Evolutionary conservation across 441 rosid genomes (phyloP).

Genomic region (Aquilaria agallochum): DNA sequence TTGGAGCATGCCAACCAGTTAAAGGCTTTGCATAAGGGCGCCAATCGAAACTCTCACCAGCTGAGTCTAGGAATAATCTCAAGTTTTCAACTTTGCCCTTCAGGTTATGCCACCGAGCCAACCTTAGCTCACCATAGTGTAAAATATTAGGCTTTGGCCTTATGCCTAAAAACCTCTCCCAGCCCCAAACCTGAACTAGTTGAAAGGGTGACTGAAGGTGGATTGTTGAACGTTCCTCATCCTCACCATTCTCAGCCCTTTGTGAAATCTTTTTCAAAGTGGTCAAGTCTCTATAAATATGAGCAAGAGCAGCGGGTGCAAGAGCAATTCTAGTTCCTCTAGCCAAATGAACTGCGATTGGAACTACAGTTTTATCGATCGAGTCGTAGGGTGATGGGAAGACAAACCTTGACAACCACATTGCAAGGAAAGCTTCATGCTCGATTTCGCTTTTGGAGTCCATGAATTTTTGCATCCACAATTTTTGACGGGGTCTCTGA

Average conservation of each 20-base stretch:
- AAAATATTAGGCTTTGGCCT: constrained; percentile 8
- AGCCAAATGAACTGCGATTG: constrained; percentile 32
- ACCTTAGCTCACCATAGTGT: constrained; percentile 10
- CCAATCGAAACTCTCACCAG: constrained; percentile 16
- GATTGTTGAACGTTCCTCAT: neutral
- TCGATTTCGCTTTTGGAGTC: constrained; percentile 22
- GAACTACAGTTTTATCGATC: constrained; percentile 8
- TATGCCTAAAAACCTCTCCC: constrained; percentile 21
- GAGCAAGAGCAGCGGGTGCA: constrained; percentile 46
- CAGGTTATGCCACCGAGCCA: constrained; percentile 12
- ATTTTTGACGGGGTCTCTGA: neutral
- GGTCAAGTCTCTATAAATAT: constrained; percentile 25
- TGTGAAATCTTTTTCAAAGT: neutral
- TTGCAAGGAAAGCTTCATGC: constrained; percentile 31
- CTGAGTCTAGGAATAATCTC: constrained; percentile 4
- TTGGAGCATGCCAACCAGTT: neutral
- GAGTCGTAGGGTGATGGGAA: neutral
- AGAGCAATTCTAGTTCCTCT: constrained; percentile 42
- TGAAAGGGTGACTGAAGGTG: constrained; percentile 11
- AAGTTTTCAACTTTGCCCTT: neutral
- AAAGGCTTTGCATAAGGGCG: constrained; percentile 16
- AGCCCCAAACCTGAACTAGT: constrained; percentile 28
- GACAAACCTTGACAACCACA: constrained; percentile 40
- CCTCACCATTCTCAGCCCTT: neutral
- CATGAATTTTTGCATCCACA: constrained; percentile 31